Conservation (phyloP, 345 rosid species). For the Erucastrum elatum region DNA sequence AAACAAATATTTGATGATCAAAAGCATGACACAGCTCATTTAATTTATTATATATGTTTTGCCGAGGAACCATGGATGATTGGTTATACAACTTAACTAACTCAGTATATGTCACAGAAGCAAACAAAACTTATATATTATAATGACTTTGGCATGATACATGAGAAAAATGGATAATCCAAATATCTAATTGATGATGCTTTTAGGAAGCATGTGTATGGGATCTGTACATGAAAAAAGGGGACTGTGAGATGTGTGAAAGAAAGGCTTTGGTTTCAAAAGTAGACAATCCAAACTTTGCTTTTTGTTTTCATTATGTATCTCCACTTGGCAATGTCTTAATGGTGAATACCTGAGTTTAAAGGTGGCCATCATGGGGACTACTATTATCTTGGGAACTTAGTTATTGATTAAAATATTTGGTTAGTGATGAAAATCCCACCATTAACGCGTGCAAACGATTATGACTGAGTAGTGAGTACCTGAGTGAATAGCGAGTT, state of each 20-base stretch:
- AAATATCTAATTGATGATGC: constrained; percentile 46
- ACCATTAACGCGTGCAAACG: constrained; percentile 37
- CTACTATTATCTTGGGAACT: neutral
- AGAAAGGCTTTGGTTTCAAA: constrained; percentile 31
- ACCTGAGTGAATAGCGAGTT: neutral
- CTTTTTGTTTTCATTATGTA: neutral
- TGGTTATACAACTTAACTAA: constrained; percentile 34
- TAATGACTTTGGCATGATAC: constrained; percentile 15
- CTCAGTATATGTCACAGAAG: constrained; percentile 23
- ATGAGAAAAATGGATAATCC: constrained; percentile 33
- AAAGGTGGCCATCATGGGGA: constrained; percentile 21
- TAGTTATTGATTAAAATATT: neutral
- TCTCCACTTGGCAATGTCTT: neutral
- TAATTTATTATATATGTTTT: neutral
- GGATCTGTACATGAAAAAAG: constrained; percentile 47
- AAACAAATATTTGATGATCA: neutral
- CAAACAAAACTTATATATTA: neutral
- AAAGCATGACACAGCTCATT: constrained; percentile 4
- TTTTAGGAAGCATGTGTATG: constrained; percentile 62
- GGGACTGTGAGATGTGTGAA: constrained; percentile 28
- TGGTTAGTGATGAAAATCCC: constrained; percentile 30
- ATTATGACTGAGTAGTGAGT: neutral
- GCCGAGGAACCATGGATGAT: constrained; percentile 39
- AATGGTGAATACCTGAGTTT: constrained; percentile 17
- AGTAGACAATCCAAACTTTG: constrained; percentile 16